These are phyloP conservation scores for Glaciozyma martinii DNA, from an alignment of 768 basidiomycete genomes.

Conservation along the genomic window DNA sequence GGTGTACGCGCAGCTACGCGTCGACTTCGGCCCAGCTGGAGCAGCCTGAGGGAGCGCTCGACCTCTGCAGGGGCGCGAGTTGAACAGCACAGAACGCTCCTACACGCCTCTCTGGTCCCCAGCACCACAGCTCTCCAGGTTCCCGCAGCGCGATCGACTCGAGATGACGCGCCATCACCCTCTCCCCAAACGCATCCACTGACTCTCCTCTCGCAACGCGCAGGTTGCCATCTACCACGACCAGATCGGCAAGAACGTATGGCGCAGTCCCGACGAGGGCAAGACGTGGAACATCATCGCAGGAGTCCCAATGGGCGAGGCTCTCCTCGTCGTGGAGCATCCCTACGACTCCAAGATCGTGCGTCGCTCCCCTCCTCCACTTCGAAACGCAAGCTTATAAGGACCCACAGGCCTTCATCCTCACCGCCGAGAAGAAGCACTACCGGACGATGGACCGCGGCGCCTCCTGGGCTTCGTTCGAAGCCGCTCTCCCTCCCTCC, in stretches of 20 bases:
- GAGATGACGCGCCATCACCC: no score
- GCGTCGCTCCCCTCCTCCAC: slow-evolving; percentile 33
- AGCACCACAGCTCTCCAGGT: no score
- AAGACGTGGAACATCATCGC: slow-evolving; percentile 52
- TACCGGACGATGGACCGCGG: slow-evolving; percentile 85
- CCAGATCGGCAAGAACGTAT: slow-evolving; percentile 55
- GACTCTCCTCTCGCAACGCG: not conserved
- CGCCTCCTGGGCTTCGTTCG: slow-evolving; percentile 73
- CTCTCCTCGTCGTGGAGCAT: slow-evolving; percentile 70
- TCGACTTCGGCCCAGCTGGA: no score
- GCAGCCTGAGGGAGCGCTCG: no score
- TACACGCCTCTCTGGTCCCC: no score
- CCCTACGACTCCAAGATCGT: slow-evolving; percentile 73
- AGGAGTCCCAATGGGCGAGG: slow-evolving; percentile 51
- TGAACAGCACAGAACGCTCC: no score
- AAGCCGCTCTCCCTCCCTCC: slow-evolving; percentile 55
- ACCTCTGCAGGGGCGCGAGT: no score
- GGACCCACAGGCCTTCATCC: slow-evolving; percentile 63
- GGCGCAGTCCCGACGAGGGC: slow-evolving; percentile 80
- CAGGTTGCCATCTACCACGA: slow-evolving; percentile 78
- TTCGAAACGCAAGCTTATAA: not conserved
- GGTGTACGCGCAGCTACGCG: no score
- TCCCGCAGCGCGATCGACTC: no score
- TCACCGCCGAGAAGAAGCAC: slow-evolving; percentile 65
- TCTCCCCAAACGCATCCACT: not conserved